Base-by-base conservation (phyloP, 129 eudicot genomes). In the Artemisia annua region DNA sequence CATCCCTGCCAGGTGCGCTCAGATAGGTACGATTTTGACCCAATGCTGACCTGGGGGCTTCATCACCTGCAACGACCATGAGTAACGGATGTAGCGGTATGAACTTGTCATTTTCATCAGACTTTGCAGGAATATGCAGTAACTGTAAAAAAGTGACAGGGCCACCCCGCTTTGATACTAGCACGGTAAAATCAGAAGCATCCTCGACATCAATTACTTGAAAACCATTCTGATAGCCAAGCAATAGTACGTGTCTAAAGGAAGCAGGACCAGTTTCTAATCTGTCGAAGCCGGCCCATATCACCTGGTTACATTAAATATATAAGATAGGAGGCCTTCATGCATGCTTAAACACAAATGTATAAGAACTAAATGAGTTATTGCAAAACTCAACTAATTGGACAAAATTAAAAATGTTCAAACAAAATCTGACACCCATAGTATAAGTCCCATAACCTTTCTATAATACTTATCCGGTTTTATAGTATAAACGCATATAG, bases 151-250 rank as follows among this genome's bases (percentile, higher is more conserved):
- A 85, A 30, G 78, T 78, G 67, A 63, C 80, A 2, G 89, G 84
- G 28, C 81, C 86, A 79, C 76, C 89, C 54, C 81, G 82, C 80
- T 75, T 81, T 26, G 89, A 85, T 12, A 85, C 84, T 22, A 85
- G 75, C 59, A 78, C 89, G 19, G 66, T 81, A 74, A 85, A 76
- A 60, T 71, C 74, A 70, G 89, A 78, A 24, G 86, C 84, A 46
- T 85, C 89, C 73, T 81, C 86, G 7, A 82, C 86, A 62, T 85
- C 89, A 58, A 85, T 71, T 52, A 85, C 89, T 82, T 85, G 89
- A 65, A 85, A 85, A 55, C 89, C 89, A 67, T 76, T 81, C 74
- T 71, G 80, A 81, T 85, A 85, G 51, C 89, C 89, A 66, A 85
- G 86, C 67, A 85, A 72, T 24, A 85, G 79, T 44, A 85, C 84